Percentiles rank a stretch among this genome's conserved stretches.
Conservation (phyloP, 495 filamentous ascomycete species). For the Delitschia confertaspora region DNA sequence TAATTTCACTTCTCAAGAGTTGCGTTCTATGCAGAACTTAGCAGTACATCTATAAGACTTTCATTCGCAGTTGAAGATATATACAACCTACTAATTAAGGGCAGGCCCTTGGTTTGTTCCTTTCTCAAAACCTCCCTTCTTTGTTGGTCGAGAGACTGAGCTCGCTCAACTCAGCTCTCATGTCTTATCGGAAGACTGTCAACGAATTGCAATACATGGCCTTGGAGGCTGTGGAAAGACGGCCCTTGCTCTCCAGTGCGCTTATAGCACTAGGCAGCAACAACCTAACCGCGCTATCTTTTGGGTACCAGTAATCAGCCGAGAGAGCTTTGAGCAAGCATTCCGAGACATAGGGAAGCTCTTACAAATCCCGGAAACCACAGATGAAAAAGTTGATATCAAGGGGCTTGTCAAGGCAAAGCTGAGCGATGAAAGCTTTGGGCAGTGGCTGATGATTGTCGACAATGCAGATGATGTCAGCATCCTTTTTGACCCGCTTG, state of each 20-base stretch:
- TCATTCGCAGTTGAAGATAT: conserved; percentile 31
- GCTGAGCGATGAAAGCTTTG: conserved; percentile 13
- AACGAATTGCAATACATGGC: conserved; percentile 10
- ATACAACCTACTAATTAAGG: too few species aligned
- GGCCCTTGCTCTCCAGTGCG: conserved; percentile 18
- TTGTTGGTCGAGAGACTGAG: neutral
- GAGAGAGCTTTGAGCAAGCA: conserved; percentile 18
- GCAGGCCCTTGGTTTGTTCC: neutral
- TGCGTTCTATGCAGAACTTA: too few species aligned
- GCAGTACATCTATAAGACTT: too few species aligned
- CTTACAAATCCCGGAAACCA: conserved; percentile 11
- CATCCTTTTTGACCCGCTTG: conserved; percentile 18
- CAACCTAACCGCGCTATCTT: conserved; percentile 13
- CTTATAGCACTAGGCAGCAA: conserved; percentile 13
- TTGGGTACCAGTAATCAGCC: conserved; percentile 18
- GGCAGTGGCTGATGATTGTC: conserved; percentile 34
- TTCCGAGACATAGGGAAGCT: conserved; percentile 27
- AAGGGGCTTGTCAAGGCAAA: conserved; percentile 16
- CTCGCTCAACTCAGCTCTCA: neutral
- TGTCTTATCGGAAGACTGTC: neutral
- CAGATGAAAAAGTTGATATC: conserved; percentile 13
- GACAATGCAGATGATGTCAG: conserved; percentile 34
- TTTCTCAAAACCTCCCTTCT: neutral
- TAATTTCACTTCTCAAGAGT: too few species aligned
- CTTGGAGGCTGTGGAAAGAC: conserved; percentile 23